A percentile compares a stretch with the other conserved stretches of the same genome.
These are phyloP conservation scores for Hordeum pubiflorum DNA, from an alignment of 202 grass and related monocot species.

Conservation along the genomic window DNA sequence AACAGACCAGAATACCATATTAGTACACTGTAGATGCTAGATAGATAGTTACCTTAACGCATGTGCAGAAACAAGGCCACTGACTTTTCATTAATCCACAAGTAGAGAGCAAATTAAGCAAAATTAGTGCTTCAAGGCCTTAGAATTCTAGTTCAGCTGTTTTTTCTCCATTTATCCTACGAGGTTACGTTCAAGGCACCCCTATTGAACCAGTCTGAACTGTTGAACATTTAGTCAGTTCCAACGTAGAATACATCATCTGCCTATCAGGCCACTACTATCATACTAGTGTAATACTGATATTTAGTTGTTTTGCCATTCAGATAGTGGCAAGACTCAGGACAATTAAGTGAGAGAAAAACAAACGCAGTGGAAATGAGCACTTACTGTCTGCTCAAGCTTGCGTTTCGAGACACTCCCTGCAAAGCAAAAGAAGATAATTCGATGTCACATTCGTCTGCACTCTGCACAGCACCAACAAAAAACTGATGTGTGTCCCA, in stretches of 20 bases:
- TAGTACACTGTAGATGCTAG: not conserved
- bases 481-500: not conserved
- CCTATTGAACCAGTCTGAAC: too few species aligned
- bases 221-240: not conserved
- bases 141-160: not conserved
- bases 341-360: not conserved
- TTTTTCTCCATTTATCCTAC: too few species aligned
- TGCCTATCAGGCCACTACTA: not conserved
- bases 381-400: conserved; percentile 60
- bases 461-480: not conserved
- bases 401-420: conserved; percentile 52
- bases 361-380: not conserved
- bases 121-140: not conserved
- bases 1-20: not conserved
- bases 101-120: not conserved
- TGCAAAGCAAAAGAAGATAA: conserved; percentile 27
- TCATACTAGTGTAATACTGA: not conserved
- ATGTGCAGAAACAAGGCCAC: not conserved
- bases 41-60: not conserved
- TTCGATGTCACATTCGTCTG: not conserved
- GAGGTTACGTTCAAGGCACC: too few species aligned
- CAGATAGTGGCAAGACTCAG: too few species aligned
- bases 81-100: not conserved
- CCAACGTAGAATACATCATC: not conserved
- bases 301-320: too few species aligned